phyloP scores from a whole-genome alignment of 129 eudicot genomes.

The Gnaphalium uliginosum region DNA sequence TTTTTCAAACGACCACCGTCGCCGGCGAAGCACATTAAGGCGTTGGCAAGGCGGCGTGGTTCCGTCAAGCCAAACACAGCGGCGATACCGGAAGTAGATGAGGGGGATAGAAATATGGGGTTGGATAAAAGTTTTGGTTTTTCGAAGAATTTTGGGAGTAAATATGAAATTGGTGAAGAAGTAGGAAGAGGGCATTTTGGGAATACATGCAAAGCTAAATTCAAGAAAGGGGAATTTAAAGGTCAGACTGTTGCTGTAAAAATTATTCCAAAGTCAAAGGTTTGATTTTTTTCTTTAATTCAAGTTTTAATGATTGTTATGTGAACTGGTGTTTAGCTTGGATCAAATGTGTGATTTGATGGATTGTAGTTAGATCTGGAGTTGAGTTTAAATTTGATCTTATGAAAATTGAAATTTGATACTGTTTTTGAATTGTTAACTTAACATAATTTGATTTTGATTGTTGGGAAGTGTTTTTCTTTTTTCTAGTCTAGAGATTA shows the following conservation, averaged over 20 bases:
- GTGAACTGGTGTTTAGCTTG: constrained; percentile 16
- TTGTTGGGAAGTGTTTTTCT: background rate
- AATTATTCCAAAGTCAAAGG: constrained; percentile 90
- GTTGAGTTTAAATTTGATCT: background rate
- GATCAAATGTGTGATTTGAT: constrained; percentile 15
- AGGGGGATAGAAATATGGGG: constrained; percentile 32
- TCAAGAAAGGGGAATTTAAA: constrained; percentile 77
- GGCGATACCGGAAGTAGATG: constrained; percentile 52
- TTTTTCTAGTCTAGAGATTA: background rate
- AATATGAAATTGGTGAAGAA: constrained; percentile 76
- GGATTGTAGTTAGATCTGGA: constrained; percentile 32
- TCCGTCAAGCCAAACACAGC: constrained; percentile 60
- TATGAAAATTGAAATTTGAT: constrained; percentile 4
- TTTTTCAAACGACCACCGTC: constrained; percentile 81
- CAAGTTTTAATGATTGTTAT: background rate
- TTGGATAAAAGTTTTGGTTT: constrained; percentile 86
- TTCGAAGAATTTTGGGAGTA: constrained; percentile 57
- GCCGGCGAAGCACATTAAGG: constrained; percentile 89
- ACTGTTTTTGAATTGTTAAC: constrained; percentile 19
- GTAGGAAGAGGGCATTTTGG: constrained; percentile 98
- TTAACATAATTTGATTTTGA: constrained; percentile 11
- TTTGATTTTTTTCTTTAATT: constrained; percentile 4
- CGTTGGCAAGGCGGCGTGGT: constrained; percentile 65
- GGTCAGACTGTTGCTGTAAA: constrained; percentile 90
- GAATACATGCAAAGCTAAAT: constrained; percentile 67